Base-by-base conservation (phyloP, 352 stramenopile genomes). In the Phytophthora tubulina region DNA sequence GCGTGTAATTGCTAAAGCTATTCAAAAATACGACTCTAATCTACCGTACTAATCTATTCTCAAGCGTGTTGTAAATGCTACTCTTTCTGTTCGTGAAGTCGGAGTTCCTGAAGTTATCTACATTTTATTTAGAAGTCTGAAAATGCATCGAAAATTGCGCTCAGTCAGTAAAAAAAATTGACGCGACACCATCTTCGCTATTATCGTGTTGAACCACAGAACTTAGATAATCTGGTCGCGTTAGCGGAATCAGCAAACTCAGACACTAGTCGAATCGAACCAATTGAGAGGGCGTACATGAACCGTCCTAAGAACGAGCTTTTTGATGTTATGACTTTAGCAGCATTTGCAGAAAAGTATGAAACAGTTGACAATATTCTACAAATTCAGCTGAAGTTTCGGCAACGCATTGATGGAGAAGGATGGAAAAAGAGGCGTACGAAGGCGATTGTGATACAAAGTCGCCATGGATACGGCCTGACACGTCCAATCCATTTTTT, bases 1-100 rank as follows among this genome's bases (percentile, higher is more conserved):
- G 3, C 15, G 50, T 7, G 62, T 49, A 0, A 76, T 76, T n/a
- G 42, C 38, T 5, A 70, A 63, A 45, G 63, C 61, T 3, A 38
- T 77, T 3, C 21, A 63, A 5, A 9, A 17, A 38, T 66, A 46
- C 27, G 58, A 66, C 14, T 9, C 17, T 3, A 66, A 57, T 32
- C 45, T 54, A 30, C 3, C 42, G 6, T 63, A 54, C 21, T 31
- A 63, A 11, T 63, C 56, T 5, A 54, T 63, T 15, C n/a, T 63
- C 3, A 54, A 63, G 30, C 35, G 52, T 10, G 52, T 59, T 10
- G 52, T 9, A 10, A 45, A 45, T 31, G 44, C 44, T 14, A 51
- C 44, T 27, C 15, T 51, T 3, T 5, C 44, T 10, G 44, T 51
- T 32, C 44, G 44, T 51, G 44, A 51, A 51, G 15, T 51, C n/a